Evolutionary conservation across 2,329 filamentous ascomycete genomes (phyloP), one percentile per base, ranked within the genome.

Genomic region (Drechmeria coniospora): DNA sequence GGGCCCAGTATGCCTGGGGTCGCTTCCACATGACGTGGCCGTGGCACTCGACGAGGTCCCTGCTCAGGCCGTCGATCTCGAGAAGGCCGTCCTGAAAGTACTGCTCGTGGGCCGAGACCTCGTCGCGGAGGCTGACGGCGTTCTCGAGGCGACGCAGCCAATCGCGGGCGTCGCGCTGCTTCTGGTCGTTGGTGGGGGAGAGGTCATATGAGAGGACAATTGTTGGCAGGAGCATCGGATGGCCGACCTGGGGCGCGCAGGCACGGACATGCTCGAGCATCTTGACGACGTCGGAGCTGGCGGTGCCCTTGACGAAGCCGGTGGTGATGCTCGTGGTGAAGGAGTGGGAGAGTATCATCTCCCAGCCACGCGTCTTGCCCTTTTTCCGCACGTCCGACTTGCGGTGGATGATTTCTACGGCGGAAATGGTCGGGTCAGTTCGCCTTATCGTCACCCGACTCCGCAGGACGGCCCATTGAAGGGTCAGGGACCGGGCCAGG

Each of bases 371-470:
- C 11, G 70, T 75, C 41, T 58, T 60, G 35, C 68, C 69, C 50
- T 68, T 73, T 44, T 75, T 75, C 27, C 67, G 65, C 19, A 75
- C 70, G 41, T 75, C 70, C n/a, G 66, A 72, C 47, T 75, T 75
- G 38, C 71, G 65, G 42, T 69, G 71, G 33, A 75, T 60, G 38
- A 75, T 66, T 41, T 75, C 63, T 68, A 17, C 3, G 7, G 19
- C 19, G 11, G 15, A 13, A 10, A n/a, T 21, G 16, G 6, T 8
- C 14, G 16, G 5, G 11, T 9, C 13, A 19, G 10, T 9, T 27
- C 12, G 23, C 1, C 22, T 44, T 14, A 15, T 16, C 16, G 8
- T 18, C 10, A 15, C n/a, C n/a, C n/a, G n/a, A n/a, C n/a, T n/a
- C n/a, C n/a, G n/a, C n/a, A n/a, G n/a, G n/a, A n/a, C n/a, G n/a